Conservation (phyloP, 2,329 filamentous ascomycete genomes). For the Ophiostoma tasmaniense region DNA sequence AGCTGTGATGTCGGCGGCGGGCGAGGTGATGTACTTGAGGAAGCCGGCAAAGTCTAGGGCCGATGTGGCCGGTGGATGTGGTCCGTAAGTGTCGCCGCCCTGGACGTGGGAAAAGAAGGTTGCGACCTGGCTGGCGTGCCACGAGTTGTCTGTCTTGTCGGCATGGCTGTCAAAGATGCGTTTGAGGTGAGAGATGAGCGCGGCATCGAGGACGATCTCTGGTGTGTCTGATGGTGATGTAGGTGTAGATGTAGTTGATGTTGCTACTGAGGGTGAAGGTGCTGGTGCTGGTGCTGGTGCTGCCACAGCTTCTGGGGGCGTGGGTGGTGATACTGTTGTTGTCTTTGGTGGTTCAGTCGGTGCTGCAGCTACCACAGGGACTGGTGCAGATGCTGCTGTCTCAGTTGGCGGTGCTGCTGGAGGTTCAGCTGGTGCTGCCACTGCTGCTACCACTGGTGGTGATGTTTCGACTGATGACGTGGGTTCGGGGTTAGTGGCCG, state of each 20-base stretch:
- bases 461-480: background rate
- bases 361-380: background rate
- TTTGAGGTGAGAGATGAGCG: constrained; percentile 36
- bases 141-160: constrained; percentile 32
- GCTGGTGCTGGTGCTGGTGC: background rate
- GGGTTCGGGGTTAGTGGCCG: background rate
- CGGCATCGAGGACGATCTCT: constrained; percentile 28
- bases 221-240: background rate
- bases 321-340: background rate
- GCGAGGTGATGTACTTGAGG: constrained; percentile 48
- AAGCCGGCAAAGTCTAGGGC: constrained; percentile 41
- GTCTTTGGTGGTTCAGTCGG: background rate
- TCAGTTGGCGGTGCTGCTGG: background rate
- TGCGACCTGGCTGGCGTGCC: constrained; percentile 38
- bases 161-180: constrained; percentile 40
- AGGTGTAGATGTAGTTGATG: background rate
- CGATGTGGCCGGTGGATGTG: constrained; percentile 20
- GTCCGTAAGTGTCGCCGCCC: constrained; percentile 31
- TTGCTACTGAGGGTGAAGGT: background rate
- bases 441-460: background rate
- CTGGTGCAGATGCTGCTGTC: background rate
- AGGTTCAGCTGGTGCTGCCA: background rate
- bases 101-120: constrained; percentile 42
- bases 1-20: constrained; percentile 35
- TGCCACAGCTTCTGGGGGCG: background rate